Evolutionary conservation across 2,329 filamentous ascomycete species (phyloP).

Genomic region (Nectriaceae sp.): DNA sequence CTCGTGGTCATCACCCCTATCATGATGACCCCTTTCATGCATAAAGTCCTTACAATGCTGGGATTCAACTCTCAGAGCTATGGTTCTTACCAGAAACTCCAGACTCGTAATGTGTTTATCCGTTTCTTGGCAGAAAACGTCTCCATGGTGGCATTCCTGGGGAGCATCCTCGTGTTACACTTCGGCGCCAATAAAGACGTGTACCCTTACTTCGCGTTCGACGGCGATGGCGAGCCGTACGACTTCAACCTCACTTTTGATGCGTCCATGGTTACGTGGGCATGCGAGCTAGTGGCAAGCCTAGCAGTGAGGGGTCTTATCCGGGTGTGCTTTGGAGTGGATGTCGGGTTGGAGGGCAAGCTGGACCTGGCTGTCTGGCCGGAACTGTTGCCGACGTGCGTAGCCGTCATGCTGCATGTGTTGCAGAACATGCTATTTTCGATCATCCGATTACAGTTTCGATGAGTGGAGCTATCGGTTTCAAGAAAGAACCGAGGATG

Average conservation of each 20-base stretch:
- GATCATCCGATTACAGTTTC: constrained; percentile 65
- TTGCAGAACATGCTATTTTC: constrained; percentile 74
- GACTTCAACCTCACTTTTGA: constrained; percentile 65
- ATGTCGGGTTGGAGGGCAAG: constrained; percentile 65
- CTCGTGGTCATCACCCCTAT: constrained; percentile 66
- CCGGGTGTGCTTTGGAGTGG: constrained; percentile 58
- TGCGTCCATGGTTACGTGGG: constrained; percentile 66
- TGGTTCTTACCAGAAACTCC: constrained; percentile 65
- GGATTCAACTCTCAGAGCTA: constrained; percentile 62
- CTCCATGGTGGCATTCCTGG: constrained; percentile 68
- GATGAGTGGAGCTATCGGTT: constrained; percentile 23
- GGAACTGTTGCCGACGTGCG: constrained; percentile 65
- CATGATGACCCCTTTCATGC: constrained; percentile 61
- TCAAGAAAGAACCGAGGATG: constrained; percentile 4
- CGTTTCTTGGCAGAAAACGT: constrained; percentile 68
- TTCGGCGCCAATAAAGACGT: constrained; percentile 68
- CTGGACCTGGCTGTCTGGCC: constrained; percentile 67
- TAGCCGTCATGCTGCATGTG: constrained; percentile 67
- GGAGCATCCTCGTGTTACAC: constrained; percentile 65
- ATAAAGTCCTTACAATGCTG: constrained; percentile 55
- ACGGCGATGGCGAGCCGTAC: constrained; percentile 50
- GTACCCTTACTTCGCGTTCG: constrained; percentile 71
- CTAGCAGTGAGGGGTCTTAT: constrained; percentile 61
- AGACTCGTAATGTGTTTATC: constrained; percentile 67
- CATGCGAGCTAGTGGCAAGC: constrained; percentile 64